Base-by-base conservation (phyloP, 768 basidiomycete genomes). In the Leucosporidium scottii region DNA sequence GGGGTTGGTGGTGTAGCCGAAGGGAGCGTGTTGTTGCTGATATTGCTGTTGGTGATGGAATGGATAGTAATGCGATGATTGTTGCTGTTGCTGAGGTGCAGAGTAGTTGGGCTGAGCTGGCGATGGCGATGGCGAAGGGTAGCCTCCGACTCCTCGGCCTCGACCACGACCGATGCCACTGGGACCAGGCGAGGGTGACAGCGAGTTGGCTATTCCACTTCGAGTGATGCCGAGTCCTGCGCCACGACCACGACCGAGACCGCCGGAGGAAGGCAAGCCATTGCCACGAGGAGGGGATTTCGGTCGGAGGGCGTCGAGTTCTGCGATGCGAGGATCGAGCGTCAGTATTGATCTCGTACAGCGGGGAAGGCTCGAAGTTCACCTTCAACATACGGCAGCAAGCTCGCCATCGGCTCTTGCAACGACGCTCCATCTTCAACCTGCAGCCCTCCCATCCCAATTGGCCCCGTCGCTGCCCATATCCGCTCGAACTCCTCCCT, bases 291-390 rank as follows among this genome's bases (percentile, higher is more conserved):
- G 73, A 13, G 92, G 91, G 1, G 90, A 92, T 77, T 93, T 93
- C 0, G 91, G 91, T 23, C 91, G 82, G 23, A 94, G 81, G 0
- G 84, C 82, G 63, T 94, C 90, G 73, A 94, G 90, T 72, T 93
- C 91, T 77, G 73, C 51, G 30, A 34, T 10, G 31, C 25, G 36
- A 20, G 62, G 53, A 25, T 34, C 34, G 48, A 20, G 36, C 27
- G 21, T 28, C n/a, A 44, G 57, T 3, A 28, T 27, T 12, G n/a
- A n/a, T 1, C 34, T 55, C 61, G 10, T 25, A 20, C 1, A 10
- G n/a, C 4, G 34, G 54, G 65, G 56, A 31, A 59, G 0, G 44
- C 54, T 31, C n/a, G 47, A n/a, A 59, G 62, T 58, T 44, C 44
- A 66, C 69, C 68, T 13, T 70, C 65, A 28, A 68, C 58, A 60